Evolutionary conservation across 2,329 filamentous ascomycete genomes (phyloP), one percentile per base, ranked within the genome.

Genomic region (Penicillium corylophilum): DNA sequence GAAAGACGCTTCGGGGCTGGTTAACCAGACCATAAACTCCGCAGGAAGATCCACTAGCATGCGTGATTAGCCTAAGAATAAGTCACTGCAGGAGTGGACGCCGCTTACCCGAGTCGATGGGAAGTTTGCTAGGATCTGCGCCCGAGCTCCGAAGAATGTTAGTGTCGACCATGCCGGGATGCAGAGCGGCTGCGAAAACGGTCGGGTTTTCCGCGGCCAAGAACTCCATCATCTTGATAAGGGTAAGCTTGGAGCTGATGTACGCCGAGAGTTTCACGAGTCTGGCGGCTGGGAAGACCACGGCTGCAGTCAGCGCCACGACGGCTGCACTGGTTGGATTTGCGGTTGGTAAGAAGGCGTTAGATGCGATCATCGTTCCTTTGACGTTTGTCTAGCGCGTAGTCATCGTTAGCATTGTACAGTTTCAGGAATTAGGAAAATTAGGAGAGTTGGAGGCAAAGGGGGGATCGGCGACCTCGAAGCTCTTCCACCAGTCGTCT

Each of bases 191-290:
- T 0, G 78, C 69, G 9, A 67, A 63, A 9, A 78, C 41, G 4
- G 60, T 56, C 0, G 71, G 71, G 51, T 77, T 73, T 46, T 77
- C 77, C 4, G 61, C 55, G 1, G 66, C 68, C 18, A 79, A 57
- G 43, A 68, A 71, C 46, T 79, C 74, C 43, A 77, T 71, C 12
- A 78, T 54, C 52, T 74, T 76, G 31, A 68, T 66, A 0, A 68
- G 60, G 0, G 74, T 73, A 16, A 76, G 52, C 63, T 79, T 79
- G 33, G 73, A 72, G 0, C 70, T 68, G n/a, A 69, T 64, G 56
- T 79, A 80, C 2, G 64, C 56, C 0, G 45, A 65, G 49, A 54
- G 29, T 15, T 54, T 60, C 1, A 41, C 31, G 35, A 53, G 12
- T 13, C 38, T 39, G 12, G 50, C 43, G 3, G 61, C 33, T 4